phyloP scores from a whole-genome alignment of 225 moss, liverwort and hornwort species.

The Lunularia cruciata region DNA sequence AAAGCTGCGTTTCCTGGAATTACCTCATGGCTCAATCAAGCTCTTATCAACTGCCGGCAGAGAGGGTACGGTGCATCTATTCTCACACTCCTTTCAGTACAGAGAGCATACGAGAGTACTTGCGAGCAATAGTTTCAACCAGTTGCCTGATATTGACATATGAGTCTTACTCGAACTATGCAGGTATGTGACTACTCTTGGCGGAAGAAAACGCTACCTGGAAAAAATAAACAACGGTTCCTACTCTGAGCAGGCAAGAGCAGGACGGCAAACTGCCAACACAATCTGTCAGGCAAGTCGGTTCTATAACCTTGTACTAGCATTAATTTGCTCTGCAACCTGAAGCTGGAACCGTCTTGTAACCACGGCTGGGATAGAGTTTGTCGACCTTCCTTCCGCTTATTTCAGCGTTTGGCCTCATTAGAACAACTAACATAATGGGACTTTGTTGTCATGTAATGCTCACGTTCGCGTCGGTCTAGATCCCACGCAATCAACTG shows the following conservation, averaged over 20 bases:
- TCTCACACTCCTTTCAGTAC: not conserved
- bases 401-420: too few relatives aligned
- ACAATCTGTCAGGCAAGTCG: conserved; percentile 79
- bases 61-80: conserved; percentile 46
- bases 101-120: not conserved
- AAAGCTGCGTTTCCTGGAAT: conserved; percentile 74
- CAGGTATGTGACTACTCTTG: conserved; percentile 75
- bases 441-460: not conserved
- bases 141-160: too few relatives aligned
- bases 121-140: not conserved
- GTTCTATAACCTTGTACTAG: too few relatives aligned
- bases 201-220: conserved; percentile 87
- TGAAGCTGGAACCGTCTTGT: too few relatives aligned
- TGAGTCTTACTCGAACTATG: not conserved
- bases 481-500: not conserved
- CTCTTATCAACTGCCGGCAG: conserved; percentile 71
- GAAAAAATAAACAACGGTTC: conserved; percentile 85
- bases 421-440: not conserved
- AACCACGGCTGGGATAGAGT: too few relatives aligned
- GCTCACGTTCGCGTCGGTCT: too few relatives aligned
- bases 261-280: conserved; percentile 94
- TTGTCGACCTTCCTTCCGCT: too few relatives aligned
- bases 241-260: conserved; percentile 84
- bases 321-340: too few relatives aligned
- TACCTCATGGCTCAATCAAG: conserved; percentile 65